Evolutionary conservation across 768 basidiomycete genomes (phyloP), one percentile per base, ranked within the genome.

Genomic region (Lactarius psammicola): DNA sequence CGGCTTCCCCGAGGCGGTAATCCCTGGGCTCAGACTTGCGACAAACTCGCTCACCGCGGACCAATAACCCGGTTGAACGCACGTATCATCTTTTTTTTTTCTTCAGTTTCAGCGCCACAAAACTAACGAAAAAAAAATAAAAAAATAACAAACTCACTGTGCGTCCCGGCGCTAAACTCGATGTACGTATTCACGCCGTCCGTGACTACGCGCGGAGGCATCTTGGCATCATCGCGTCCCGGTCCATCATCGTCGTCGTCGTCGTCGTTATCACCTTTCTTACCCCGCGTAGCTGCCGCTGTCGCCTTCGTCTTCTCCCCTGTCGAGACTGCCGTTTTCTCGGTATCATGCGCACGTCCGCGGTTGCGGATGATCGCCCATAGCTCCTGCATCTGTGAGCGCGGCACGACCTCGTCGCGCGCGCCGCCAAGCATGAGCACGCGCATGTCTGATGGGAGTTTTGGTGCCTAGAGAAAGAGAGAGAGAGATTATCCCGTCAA

Each of bases 391-490:
- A 95, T 94, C 71, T 94, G 91, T 63, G 81, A 79, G 56, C 82
- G 82, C 15, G 89, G 90, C 2, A 95, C 87, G 9, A 94, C 80
- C 67, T 89, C 85, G 70, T 95, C 93, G 36, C 72, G 74, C 53
- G 73, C 71, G 1, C 95, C 95, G 60, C 89, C 89, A 31, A 98
- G 77, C 84, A 96, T 88, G 23, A 97, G 80, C 11, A 95, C 87
- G 0, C 93, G 93, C 3, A 81, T 88, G 3, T 78, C 80, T 31
- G 80, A 76, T 4, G 89, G 88, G 28, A 92, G 87, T 31, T 81
- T 72, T 5, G 73, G 74, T n/a, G 76, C 66, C 69, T 69, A 34
- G 28, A 38, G n/a, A n/a, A n/a, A n/a, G n/a, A n/a, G n/a, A n/a
- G n/a, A n/a, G n/a, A n/a, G n/a, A n/a, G n/a, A n/a, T n/a, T n/a